Evolutionary conservation across 2,329 filamentous ascomycete species (phyloP), one percentile per base, ranked within the genome.

Genomic region (Ilyonectria mors-panacis): DNA sequence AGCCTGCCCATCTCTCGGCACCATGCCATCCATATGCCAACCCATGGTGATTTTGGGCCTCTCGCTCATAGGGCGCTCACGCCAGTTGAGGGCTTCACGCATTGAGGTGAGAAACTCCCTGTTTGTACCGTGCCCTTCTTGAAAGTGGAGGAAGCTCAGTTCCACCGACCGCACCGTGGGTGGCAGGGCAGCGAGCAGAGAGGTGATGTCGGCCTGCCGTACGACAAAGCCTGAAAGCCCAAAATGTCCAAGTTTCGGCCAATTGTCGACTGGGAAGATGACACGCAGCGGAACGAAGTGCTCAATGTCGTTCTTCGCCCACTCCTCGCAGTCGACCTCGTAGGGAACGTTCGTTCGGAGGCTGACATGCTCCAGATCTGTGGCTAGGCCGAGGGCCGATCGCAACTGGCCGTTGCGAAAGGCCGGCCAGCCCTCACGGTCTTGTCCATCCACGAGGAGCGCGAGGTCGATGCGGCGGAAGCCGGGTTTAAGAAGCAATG

Each of bases 401-500:
- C 37, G 26, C n/a, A 61, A 33, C 30, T 35, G 37, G 15, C 35
- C 19, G 17, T 39, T 65, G 15, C 48, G 39, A 35, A 45, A 65
- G 19, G 48, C 37, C 4, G 19, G 23, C 62, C 54, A 65, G 7
- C 51, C 72, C 4, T 3, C 6, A 3, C 10, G n/a, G 3, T 13
- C 6, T 23, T 45, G 54, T 28, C 35, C 28, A 4, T 21, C 62
- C 6, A 65, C 48, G 21, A 39, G 13, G 28, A 65, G 48, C 6
- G 54, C 47, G n/a, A 65, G 62, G 17, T 65, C 62, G 17, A 65
- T 44, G 33, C 33, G 62, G 28, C 48, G 48, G 19, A 65, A 55
- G 8, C 55, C 47, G 2, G 62, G 62, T 8, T 37, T 45, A 2
- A 7, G 6, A 47, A 60, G 26, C 21, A 65, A 13, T 1, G 37